Evolutionary conservation across 768 basidiomycete genomes (phyloP).

Genomic region (Mycena vitilis): DNA sequence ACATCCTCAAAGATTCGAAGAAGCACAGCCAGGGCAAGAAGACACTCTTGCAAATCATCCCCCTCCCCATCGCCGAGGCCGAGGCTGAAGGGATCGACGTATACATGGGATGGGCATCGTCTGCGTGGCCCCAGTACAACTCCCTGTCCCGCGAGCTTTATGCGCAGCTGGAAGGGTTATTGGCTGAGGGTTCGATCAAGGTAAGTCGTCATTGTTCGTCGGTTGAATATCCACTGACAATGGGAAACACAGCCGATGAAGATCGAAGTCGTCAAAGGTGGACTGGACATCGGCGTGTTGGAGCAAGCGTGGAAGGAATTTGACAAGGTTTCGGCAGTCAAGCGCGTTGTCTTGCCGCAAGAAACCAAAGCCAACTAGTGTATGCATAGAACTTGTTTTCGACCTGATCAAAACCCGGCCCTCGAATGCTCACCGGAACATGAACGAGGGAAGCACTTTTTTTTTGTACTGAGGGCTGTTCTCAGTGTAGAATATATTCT

Average conservation of each 20-base stretch:
- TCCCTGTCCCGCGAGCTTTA: conserved; percentile 22
- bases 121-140: conserved; percentile 22
- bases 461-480: too few species aligned
- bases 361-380: background rate
- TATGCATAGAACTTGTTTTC: too few species aligned
- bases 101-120: conserved; percentile 20
- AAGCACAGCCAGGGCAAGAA: conserved; percentile 11
- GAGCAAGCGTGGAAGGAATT: conserved; percentile 11
- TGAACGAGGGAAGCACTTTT: too few species aligned
- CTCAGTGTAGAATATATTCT: too few species aligned
- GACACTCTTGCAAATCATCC: conserved; percentile 20
- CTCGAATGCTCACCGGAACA: too few species aligned
- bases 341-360: conserved; percentile 17
- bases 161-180: background rate
- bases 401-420: too few species aligned
- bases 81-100: conserved; percentile 10
- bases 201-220: background rate
- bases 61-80: conserved; percentile 12
- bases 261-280: conserved; percentile 15
- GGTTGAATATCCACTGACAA: too few species aligned
- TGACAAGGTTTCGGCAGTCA: conserved; percentile 14
- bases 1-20: conserved; percentile 20
- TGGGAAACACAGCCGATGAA: conserved; percentile 12
- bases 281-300: conserved; percentile 5
- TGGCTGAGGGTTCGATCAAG: background rate